These are phyloP conservation scores for Xylariaceae sp. DNA, from an alignment of 2,329 filamentous ascomycete species.

Conservation along the genomic window DNA sequence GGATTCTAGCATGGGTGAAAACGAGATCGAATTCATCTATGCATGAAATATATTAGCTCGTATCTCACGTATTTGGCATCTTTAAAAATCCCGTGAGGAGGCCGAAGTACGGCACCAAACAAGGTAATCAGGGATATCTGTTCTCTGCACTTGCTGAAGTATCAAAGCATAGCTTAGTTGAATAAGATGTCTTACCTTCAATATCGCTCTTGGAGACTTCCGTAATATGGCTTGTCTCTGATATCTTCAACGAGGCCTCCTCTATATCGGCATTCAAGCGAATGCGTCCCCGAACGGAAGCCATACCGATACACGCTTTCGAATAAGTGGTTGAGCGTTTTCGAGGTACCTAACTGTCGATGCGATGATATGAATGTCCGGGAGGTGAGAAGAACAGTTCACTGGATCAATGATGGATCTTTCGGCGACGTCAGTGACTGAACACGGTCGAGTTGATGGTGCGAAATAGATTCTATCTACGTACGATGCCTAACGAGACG, in stretches of 20 bases:
- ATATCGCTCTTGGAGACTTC: slow-evolving; percentile 58
- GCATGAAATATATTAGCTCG: not conserved
- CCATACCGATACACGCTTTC: slow-evolving; percentile 9
- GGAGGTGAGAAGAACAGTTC: not conserved
- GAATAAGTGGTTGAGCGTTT: too few relatives aligned
- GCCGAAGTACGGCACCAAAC: too few relatives aligned
- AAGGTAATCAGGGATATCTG: not conserved
- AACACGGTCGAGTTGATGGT: too few relatives aligned
- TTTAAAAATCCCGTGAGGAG: too few relatives aligned
- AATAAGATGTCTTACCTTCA: slow-evolving; percentile 38
- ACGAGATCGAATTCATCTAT: slow-evolving; percentile 61
- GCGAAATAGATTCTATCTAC: too few relatives aligned
- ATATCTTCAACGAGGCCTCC: slow-evolving; percentile 14
- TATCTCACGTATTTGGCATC: not conserved
- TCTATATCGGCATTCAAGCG: slow-evolving; percentile 26
- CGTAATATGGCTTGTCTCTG: slow-evolving; percentile 35
- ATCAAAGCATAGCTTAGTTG: too few relatives aligned
- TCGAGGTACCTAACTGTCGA: not conserved
- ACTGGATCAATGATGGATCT: too few relatives aligned
- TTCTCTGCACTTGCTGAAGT: too few relatives aligned
- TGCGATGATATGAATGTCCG: not conserved
- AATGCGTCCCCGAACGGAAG: slow-evolving; percentile 11
- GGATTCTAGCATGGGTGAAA: slow-evolving; percentile 35
- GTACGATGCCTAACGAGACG: too few relatives aligned
- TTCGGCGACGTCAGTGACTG: too few relatives aligned